phyloP scores from a whole-genome alignment of 2,329 filamentous ascomycete genomes.

The Talaromyces atroroseus region DNA sequence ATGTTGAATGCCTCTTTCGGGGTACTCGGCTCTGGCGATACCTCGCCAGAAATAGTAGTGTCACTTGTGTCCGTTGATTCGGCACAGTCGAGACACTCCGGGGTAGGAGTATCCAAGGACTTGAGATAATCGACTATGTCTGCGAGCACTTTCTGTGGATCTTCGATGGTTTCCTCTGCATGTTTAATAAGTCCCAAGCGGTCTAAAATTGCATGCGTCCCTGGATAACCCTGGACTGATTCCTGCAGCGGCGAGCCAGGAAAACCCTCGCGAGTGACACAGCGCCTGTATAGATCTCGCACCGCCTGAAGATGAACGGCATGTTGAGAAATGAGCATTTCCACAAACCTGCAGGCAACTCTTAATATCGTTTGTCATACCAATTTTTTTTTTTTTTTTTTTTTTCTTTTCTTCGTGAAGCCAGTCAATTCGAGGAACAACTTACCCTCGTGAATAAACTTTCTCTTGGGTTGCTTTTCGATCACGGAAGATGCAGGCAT shows the following conservation, averaged over 20 bases:
- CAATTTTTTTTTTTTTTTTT: no score
- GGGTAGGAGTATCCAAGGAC: slow-evolving; percentile 26
- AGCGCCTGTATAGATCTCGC: slow-evolving; percentile 38
- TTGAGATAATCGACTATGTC: slow-evolving; percentile 35
- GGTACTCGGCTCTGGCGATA: slow-evolving; percentile 9
- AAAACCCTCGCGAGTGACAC: slow-evolving; percentile 38
- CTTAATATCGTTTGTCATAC: not conserved
- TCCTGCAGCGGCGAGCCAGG: slow-evolving; percentile 38
- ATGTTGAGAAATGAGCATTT: slow-evolving; percentile 42
- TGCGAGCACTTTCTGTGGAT: slow-evolving; percentile 27
- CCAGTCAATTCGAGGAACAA: not conserved
- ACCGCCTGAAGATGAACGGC: slow-evolving; percentile 39
- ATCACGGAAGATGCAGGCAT: slow-evolving; percentile 41
- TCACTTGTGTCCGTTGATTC: slow-evolving; percentile 34
- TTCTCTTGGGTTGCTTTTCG: slow-evolving; percentile 41
- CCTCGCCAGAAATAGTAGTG: slow-evolving; percentile 22
- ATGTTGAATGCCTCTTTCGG: slow-evolving; percentile 11
- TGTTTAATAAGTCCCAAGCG: slow-evolving; percentile 40
- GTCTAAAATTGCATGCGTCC: slow-evolving; percentile 40
- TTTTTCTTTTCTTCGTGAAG: no score
- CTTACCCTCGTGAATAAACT: slow-evolving; percentile 40
- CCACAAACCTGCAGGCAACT: slow-evolving; percentile 32
- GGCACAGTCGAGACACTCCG: slow-evolving; percentile 30
- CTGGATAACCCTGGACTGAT: slow-evolving; percentile 34
- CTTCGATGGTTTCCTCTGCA: slow-evolving; percentile 35